Evolutionary conservation across 495 filamentous ascomycete species (phyloP).

Genomic region (Podospora sp.): DNA sequence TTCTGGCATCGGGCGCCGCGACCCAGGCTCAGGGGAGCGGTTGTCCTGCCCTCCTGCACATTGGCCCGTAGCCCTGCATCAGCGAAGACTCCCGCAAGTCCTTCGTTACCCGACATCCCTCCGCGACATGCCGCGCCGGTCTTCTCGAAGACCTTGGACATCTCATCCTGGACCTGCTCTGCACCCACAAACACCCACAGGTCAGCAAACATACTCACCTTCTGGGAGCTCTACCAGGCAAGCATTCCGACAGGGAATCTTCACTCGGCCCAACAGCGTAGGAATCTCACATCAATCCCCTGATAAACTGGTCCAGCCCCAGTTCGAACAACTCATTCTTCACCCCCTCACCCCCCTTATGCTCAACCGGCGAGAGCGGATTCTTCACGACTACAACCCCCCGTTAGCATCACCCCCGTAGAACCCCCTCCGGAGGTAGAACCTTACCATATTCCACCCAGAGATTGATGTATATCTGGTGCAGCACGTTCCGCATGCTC

Average conservation of each 20-base stretch:
- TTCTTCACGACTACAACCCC: conserved; percentile 80
- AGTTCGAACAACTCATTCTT: conserved; percentile 94
- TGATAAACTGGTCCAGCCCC: conserved; percentile 82
- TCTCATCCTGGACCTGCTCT: neutral
- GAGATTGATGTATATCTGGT: conserved; percentile 98
- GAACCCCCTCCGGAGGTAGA: neutral
- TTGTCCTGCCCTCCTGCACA: too few species aligned
- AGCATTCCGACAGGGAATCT: neutral
- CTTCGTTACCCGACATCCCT: too few species aligned
- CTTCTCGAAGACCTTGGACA: neutral
- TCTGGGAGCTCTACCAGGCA: neutral
- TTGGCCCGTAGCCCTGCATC: too few species aligned
- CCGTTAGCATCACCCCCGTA: neutral
- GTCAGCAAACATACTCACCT: neutral
- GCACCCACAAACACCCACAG: neutral
- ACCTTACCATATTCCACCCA: conserved; percentile 89
- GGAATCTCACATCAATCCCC: conserved; percentile 50
- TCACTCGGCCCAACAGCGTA: neutral
- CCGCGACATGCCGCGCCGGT: neutral
- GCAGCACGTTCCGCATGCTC: conserved; percentile 88
- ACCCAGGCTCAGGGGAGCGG: too few species aligned
- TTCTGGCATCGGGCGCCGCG: too few species aligned
- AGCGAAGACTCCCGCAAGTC: too few species aligned
- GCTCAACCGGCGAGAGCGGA: conserved; percentile 85
- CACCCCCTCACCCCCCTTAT: conserved; percentile 84